Percentiles rank a stretch among this genome's conserved stretches.
Evolutionary conservation across 768 basidiomycete species (phyloP).

Genomic region (Amanita thiersii): DNA sequence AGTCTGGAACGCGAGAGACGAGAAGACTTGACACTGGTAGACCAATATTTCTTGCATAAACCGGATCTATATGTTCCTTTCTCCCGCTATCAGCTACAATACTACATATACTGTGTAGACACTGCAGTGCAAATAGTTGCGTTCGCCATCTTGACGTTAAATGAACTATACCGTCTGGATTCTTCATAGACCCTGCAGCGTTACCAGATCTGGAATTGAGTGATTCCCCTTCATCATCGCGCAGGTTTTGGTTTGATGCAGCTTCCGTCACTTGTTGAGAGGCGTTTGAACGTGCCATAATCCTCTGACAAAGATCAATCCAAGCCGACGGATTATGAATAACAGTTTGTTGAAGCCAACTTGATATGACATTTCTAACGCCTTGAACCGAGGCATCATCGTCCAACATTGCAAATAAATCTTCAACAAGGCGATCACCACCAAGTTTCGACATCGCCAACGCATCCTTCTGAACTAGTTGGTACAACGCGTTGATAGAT

Average conservation of each 20-base stretch:
- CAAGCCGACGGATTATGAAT: constrained; percentile 91
- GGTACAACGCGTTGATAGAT: constrained; percentile 93
- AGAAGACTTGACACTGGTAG: constrained; percentile 52
- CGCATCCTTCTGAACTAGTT: constrained; percentile 94
- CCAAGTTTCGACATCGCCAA: constrained; percentile 86
- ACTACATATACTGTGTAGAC: constrained; percentile 81
- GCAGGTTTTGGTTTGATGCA: constrained; percentile 40
- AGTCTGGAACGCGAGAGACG: constrained; percentile 79
- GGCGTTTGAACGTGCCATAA: constrained; percentile 91
- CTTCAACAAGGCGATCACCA: constrained; percentile 89
- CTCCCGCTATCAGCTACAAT: constrained; percentile 67
- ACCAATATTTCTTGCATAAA: constrained; percentile 55
- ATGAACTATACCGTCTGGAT: constrained; percentile 24
- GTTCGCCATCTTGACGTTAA: constrained; percentile 90
- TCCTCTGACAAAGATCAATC: constrained; percentile 96
- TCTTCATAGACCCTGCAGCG: constrained; percentile 7
- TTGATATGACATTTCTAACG: constrained; percentile 84
- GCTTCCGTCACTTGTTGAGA: constrained; percentile 68
- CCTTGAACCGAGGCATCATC: constrained; percentile 92
- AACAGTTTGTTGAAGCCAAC: constrained; percentile 94
- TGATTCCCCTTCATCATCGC: constrained; percentile 93
- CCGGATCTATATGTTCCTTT: constrained; percentile 78
- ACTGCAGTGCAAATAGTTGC: constrained; percentile 89
- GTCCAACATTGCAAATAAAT: constrained; percentile 91
- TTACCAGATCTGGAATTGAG: constrained; percentile 39